Conservation (phyloP, 176 grass and related monocot genomes). For the Lolium multiflorum region DNA sequence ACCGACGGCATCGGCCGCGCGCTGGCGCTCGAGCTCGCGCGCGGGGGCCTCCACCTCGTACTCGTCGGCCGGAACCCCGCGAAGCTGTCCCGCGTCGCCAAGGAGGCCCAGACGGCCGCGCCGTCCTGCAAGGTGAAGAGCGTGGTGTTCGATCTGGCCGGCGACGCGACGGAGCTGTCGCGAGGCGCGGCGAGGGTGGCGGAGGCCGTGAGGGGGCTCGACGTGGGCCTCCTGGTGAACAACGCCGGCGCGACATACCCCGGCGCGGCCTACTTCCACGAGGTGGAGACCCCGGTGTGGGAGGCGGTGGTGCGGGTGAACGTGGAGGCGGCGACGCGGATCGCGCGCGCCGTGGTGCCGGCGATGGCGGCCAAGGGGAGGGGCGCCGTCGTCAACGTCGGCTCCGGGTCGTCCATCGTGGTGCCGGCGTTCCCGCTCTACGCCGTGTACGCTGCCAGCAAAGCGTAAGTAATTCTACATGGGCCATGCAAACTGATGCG, state of each 20-base stretch:
- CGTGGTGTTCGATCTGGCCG: slow-evolving; percentile 62
- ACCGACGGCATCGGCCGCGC: slow-evolving; percentile 71
- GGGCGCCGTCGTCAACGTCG: slow-evolving; percentile 68
- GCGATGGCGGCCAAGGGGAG: slow-evolving; percentile 43
- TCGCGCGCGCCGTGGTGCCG: slow-evolving; percentile 55
- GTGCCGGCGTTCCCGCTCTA: slow-evolving; percentile 68
- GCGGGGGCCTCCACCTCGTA: slow-evolving; percentile 54
- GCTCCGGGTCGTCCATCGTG: slow-evolving; percentile 47
- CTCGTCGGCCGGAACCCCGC: slow-evolving; percentile 64
- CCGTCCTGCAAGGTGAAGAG: slow-evolving; percentile 41
- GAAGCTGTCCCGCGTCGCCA: slow-evolving; percentile 53
- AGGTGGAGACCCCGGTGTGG: slow-evolving; percentile 16
- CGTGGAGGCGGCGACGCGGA: slow-evolving; percentile 53
- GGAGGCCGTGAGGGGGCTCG: slow-evolving; percentile 42
- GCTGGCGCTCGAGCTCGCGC: slow-evolving; percentile 57
- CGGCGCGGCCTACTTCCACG: slow-evolving; percentile 58
- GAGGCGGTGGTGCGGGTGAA: slow-evolving; percentile 61
- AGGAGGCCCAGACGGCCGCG: background rate
- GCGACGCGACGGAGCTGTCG: slow-evolving; percentile 25
- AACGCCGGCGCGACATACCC: slow-evolving; percentile 74
- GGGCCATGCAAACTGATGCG: background rate
- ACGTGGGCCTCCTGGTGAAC: slow-evolving; percentile 69
- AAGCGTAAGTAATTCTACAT: slow-evolving; percentile 29
- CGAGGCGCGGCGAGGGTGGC: slow-evolving; percentile 20
- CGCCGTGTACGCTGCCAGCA: slow-evolving; percentile 63